A percentile compares a stretch with the other conserved stretches of the same genome.
Conservation (phyloP, 805 yeast genomes). For the Peterozyma xylosa region DNA sequence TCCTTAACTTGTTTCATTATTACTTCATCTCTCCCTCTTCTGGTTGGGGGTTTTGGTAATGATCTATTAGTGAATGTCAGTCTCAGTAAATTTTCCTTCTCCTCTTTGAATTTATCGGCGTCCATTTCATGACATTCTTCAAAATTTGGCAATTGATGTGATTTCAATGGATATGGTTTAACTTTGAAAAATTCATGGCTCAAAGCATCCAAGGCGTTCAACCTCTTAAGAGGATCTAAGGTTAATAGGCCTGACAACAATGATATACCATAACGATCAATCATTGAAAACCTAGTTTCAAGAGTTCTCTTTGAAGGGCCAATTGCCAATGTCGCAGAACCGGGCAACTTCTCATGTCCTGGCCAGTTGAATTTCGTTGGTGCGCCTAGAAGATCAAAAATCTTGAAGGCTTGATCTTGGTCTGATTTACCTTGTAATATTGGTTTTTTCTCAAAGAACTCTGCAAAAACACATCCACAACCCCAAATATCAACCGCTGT, state of each 20-base stretch:
- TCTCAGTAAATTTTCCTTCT: constrained; percentile 10
- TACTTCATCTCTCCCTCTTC: not conserved
- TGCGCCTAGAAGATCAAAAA: constrained; percentile 77
- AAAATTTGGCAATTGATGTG: constrained; percentile 52
- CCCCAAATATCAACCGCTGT: constrained; percentile 99
- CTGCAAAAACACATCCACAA: constrained; percentile 92
- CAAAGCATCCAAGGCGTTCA: constrained; percentile 75
- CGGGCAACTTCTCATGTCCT: constrained; percentile 49
- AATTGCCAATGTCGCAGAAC: constrained; percentile 31
- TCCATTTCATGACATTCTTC: constrained; percentile 91
- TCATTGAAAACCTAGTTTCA: constrained; percentile 37
- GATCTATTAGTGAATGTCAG: not conserved
- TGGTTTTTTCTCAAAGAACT: constrained; percentile 74
- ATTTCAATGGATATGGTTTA: constrained; percentile 57
- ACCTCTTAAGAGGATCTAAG: constrained; percentile 65
- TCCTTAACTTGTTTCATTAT: too few species aligned
- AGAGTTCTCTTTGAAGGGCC: constrained; percentile 30
- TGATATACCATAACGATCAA: constrained; percentile 41
- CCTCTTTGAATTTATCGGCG: constrained; percentile 47
- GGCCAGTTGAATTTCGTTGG: constrained; percentile 63
- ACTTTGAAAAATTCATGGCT: constrained; percentile 59
- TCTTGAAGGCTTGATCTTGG: constrained; percentile 75
- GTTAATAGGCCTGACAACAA: constrained; percentile 56
- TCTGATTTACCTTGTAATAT: constrained; percentile 82
- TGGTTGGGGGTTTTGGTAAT: not conserved